Percentiles rank a stretch among this genome's conserved stretches.
Conservation (phyloP, 208 protist species). For the Leishmania turanica region DNA sequence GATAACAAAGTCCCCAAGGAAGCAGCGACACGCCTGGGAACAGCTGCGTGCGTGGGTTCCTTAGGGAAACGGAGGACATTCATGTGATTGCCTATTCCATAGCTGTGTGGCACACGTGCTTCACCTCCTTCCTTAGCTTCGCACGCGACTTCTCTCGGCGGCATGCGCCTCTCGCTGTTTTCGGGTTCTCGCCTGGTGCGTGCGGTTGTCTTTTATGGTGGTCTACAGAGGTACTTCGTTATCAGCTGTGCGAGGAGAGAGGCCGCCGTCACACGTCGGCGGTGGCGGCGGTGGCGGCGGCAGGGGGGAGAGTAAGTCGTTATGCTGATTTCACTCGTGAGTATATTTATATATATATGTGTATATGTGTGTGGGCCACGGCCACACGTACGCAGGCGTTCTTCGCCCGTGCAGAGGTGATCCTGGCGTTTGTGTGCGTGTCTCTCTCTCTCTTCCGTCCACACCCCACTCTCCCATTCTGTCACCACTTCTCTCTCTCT, state of each 20-base stretch:
- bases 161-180: neutral
- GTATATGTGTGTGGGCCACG: neutral
- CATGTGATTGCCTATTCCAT: neutral
- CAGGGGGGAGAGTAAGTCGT: neutral
- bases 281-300: neutral
- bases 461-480: no score
- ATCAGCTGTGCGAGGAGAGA: neutral
- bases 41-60: neutral
- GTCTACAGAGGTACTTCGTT: neutral
- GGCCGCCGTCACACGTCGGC: neutral
- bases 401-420: neutral
- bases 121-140: neutral
- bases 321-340: neutral
- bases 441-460: no score
- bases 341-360: neutral
- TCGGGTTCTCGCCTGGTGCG: neutral
- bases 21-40: neutral
- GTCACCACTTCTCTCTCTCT: no score
- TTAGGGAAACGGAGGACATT: neutral
- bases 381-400: neutral
- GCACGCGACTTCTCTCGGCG: neutral
- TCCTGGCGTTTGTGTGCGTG: no score
- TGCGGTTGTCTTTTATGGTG: neutral
- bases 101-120: neutral
- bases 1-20: neutral